These are phyloP conservation scores for Nemania sp. DNA, from an alignment of 2,329 filamentous ascomycete species.

Conservation along the genomic window DNA sequence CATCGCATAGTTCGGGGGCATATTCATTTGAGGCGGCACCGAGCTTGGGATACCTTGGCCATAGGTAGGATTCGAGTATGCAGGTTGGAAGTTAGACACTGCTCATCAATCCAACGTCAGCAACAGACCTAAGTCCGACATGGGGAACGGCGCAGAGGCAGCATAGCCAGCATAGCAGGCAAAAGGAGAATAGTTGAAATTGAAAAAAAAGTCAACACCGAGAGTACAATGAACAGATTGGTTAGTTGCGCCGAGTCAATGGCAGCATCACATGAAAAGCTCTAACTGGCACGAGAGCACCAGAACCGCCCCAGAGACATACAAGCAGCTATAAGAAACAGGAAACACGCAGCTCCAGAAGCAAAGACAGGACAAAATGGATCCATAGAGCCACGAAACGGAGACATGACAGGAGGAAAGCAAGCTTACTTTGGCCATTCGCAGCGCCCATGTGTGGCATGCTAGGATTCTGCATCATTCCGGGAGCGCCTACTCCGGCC, in stretches of 20 bases:
- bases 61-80: constrained; percentile 61
- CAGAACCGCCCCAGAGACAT: constrained; percentile 16
- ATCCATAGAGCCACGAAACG: constrained; percentile 20
- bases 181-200: no score
- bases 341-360: constrained; percentile 18
- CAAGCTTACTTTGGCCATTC: constrained; percentile 62
- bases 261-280: no score
- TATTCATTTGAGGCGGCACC: constrained; percentile 52
- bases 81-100: constrained; percentile 61
- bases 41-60: constrained; percentile 55
- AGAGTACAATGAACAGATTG: constrained; percentile 16
- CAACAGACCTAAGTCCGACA: constrained; percentile 24
- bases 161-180: no score
- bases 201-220: neutral
- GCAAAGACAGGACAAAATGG: constrained; percentile 19
- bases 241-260: constrained; percentile 2
- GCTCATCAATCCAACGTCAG: constrained; percentile 38
- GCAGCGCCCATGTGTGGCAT: constrained; percentile 60
- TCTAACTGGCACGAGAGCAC: no score
- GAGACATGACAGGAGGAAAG: constrained; percentile 32
- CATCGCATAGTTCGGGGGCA: constrained; percentile 61
- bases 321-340: constrained; percentile 23
- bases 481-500: constrained; percentile 54
- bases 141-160: constrained; percentile 18
- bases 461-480: constrained; percentile 65